Percentiles rank a stretch among this genome's conserved stretches.
Evolutionary conservation across 108 stramenopile genomes (phyloP).

Genomic region (Seminavis robusta): DNA sequence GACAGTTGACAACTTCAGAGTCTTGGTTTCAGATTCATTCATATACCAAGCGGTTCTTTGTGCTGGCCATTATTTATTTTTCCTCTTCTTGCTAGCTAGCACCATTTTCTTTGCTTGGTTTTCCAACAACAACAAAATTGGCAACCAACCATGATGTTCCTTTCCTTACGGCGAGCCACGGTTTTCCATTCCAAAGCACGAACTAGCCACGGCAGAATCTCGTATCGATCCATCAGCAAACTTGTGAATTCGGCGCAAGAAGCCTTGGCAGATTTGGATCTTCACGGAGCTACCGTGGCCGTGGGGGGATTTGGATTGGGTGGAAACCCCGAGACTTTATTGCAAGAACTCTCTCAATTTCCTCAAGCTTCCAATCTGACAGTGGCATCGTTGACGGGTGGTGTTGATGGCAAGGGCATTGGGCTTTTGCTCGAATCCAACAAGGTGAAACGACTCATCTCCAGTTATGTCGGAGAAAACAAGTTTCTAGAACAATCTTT

Average conservation of each 20-base stretch:
- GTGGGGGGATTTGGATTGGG: conserved; percentile 75
- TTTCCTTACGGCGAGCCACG: too few species aligned
- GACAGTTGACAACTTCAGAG: too few species aligned
- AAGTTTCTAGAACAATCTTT: conserved; percentile 81
- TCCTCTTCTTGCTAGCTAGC: too few species aligned
- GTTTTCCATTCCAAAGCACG: too few species aligned
- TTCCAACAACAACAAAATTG: too few species aligned
- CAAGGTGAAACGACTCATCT: conserved; percentile 84
- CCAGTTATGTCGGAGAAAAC: conserved; percentile 92
- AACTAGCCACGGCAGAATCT: too few species aligned
- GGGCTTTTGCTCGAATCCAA: conserved; percentile 74
- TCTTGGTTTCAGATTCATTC: too few species aligned
- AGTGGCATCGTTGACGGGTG: conserved; percentile 81
- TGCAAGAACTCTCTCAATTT: conserved; percentile 37
- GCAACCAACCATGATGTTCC: too few species aligned
- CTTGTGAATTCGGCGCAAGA: conserved; percentile 34
- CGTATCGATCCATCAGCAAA: too few species aligned
- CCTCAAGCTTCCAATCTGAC: conserved; percentile 49
- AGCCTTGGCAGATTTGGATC: conserved; percentile 23
- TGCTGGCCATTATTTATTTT: too few species aligned
- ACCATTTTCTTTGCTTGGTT: too few species aligned
- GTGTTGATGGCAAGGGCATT: conserved; percentile 76
- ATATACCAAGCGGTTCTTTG: too few species aligned
- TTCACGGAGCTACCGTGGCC: conserved; percentile 21
- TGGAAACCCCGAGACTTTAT: conserved; percentile 72